Conservation (phyloP, 495 filamentous ascomycete species). For the Xylaria telfairii region DNA sequence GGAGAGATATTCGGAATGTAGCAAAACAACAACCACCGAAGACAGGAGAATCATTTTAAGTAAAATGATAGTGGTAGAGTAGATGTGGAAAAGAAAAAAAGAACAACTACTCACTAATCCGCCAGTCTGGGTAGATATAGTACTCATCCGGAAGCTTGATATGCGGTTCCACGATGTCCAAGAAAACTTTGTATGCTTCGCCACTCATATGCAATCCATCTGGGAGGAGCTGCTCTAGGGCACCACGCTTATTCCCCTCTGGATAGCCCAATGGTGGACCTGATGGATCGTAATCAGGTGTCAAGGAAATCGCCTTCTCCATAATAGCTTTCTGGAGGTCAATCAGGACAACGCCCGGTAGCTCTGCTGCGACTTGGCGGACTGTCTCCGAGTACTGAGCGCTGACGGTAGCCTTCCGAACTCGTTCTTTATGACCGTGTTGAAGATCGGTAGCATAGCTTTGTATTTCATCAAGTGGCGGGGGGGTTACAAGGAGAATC, state of each 20-base stretch:
- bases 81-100: not conserved
- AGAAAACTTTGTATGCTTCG: slow-evolving; percentile 57
- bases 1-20: too few relatives aligned
- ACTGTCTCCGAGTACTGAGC: slow-evolving; percentile 74
- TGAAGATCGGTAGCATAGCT: slow-evolving; percentile 58
- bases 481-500: slow-evolving; percentile 78
- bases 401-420: slow-evolving; percentile 66
- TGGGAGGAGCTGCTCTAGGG: slow-evolving; percentile 54
- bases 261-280: slow-evolving; percentile 50
- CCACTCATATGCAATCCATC: slow-evolving; percentile 62
- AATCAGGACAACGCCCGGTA: slow-evolving; percentile 66
- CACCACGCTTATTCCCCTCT: slow-evolving; percentile 48
- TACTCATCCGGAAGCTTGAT: slow-evolving; percentile 44
- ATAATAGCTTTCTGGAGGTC: slow-evolving; percentile 80
- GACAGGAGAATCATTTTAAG: not conserved
- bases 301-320: slow-evolving; percentile 54
- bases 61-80: not conserved
- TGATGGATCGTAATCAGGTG: slow-evolving; percentile 47
- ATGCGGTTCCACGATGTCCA: slow-evolving; percentile 48
- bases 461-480: slow-evolving; percentile 81
- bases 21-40: not conserved
- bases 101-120: slow-evolving; percentile 26
- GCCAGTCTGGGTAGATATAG: slow-evolving; percentile 53
- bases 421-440: slow-evolving; percentile 55
- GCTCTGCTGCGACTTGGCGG: slow-evolving; percentile 66